phyloP scores from a whole-genome alignment of 2,329 filamentous ascomycete species.

The Penicillium occitanis region DNA sequence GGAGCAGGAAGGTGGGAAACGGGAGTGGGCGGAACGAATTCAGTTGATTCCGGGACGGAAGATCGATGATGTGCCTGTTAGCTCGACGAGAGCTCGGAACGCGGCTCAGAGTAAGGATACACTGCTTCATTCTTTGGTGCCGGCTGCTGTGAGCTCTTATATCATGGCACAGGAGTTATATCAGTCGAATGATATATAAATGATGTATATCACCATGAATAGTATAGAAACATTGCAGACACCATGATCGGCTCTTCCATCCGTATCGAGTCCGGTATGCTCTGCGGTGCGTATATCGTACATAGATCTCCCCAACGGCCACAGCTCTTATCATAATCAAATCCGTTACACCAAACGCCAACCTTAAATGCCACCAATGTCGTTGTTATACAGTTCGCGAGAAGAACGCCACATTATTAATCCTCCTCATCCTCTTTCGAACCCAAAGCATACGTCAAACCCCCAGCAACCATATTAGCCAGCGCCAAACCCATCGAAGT shows the following conservation, averaged over 20 bases:
- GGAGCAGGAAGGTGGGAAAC: constrained; percentile 39
- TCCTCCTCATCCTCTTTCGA: constrained; percentile 40
- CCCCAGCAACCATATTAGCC: constrained; percentile 48
- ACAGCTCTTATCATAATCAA: background rate
- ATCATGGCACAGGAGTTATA: constrained; percentile 37
- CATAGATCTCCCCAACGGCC: background rate
- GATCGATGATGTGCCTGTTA: constrained; percentile 38
- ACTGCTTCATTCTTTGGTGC: constrained; percentile 40
- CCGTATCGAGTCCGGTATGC: background rate
- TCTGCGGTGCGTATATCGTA: constrained; percentile 4
- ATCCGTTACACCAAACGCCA: background rate
- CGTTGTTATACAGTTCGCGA: background rate
- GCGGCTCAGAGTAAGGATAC: constrained; percentile 33
- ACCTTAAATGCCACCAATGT: background rate
- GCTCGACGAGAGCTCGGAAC: constrained; percentile 45
- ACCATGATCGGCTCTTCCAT: background rate
- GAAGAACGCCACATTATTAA: background rate
- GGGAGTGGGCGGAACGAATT: constrained; percentile 46
- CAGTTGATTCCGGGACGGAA: constrained; percentile 43
- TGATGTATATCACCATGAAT: background rate
- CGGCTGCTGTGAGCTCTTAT: constrained; percentile 35
- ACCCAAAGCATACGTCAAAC: constrained; percentile 48
- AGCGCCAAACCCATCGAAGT: constrained; percentile 48
- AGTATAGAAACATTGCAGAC: background rate
- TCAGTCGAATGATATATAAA: constrained; percentile 17